Conservation (phyloP, 805 yeast genomes). For the Candida tammaniensis region DNA sequence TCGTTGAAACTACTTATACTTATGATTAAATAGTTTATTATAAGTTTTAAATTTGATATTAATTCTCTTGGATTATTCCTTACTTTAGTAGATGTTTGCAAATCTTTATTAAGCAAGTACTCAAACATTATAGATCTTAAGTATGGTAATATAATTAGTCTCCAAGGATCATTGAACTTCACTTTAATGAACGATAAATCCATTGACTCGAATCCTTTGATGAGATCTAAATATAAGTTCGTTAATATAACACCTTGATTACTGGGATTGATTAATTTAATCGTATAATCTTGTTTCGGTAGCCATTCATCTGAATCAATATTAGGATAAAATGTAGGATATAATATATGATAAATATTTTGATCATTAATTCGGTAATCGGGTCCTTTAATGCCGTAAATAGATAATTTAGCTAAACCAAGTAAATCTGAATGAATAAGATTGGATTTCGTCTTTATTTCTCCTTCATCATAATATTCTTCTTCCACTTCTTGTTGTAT, state of each 20-base stretch:
- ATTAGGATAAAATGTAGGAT: slow-evolving; percentile 44
- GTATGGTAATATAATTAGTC: slow-evolving; percentile 26
- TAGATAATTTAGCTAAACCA: slow-evolving; percentile 37
- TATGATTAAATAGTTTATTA: slow-evolving; percentile 22
- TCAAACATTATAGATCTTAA: slow-evolving; percentile 30
- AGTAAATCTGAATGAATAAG: slow-evolving; percentile 36
- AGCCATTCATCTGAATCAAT: slow-evolving; percentile 41
- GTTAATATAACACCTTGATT: slow-evolving; percentile 4
- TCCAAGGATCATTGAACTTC: slow-evolving; percentile 25
- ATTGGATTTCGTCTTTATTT: slow-evolving; percentile 6
- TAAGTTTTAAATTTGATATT: slow-evolving; percentile 18
- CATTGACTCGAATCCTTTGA: slow-evolving; percentile 19
- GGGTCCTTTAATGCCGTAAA: slow-evolving; percentile 40
- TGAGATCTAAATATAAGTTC: slow-evolving; percentile 1
- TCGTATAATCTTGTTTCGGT: slow-evolving; percentile 20
- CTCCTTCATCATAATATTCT: background rate
- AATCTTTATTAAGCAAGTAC: slow-evolving; percentile 14
- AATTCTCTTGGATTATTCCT: no score
- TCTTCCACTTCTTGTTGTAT: background rate
- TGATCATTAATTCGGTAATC: slow-evolving; percentile 37
- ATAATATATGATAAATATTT: slow-evolving; percentile 41
- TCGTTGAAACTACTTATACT: slow-evolving; percentile 18
- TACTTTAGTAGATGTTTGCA: slow-evolving; percentile 1
- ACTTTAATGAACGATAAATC: slow-evolving; percentile 28
- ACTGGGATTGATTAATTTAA: slow-evolving; percentile 14